Conservation (phyloP, 768 basidiomycete species). For the Trametes meyenii region DNA sequence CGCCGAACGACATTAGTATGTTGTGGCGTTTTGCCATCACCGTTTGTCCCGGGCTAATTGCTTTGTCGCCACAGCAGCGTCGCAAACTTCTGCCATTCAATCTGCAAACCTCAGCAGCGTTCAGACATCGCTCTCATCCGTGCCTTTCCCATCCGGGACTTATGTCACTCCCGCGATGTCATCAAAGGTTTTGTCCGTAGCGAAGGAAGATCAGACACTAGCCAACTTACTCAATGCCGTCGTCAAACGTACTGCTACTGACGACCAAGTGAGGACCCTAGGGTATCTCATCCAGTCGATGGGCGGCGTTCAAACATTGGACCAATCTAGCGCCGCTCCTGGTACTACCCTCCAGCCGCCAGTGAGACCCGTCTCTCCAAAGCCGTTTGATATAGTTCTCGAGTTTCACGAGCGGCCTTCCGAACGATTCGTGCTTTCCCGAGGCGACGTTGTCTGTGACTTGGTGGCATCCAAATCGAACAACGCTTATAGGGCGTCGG, state of each 20-base stretch:
- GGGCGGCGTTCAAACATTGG: conserved; percentile 36
- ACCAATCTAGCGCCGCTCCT: not conserved
- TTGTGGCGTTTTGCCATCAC: not conserved
- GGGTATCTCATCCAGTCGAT: conserved; percentile 75
- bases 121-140: conserved; percentile 46
- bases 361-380: conserved; percentile 37
- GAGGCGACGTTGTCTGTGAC: conserved; percentile 57
- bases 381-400: conserved; percentile 72
- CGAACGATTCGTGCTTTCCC: conserved; percentile 72
- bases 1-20: not conserved
- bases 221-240: conserved; percentile 67
- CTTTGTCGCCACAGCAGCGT: not conserved
- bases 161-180: conserved; percentile 61
- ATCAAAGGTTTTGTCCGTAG: conserved; percentile 65
- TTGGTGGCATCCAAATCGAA: conserved; percentile 23
- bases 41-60: not conserved
- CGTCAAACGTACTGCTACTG: conserved; percentile 59
- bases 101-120: conserved; percentile 34
- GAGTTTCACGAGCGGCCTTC: conserved; percentile 66
- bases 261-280: conserved; percentile 68
- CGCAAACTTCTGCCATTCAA: conserved; percentile 12
- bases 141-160: conserved; percentile 41
- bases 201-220: conserved; percentile 67
- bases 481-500: not conserved
- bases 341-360: conserved; percentile 1